These are phyloP conservation scores for Arbutus unedo DNA, from an alignment of 148 eudicot species.

Conservation along the genomic window DNA sequence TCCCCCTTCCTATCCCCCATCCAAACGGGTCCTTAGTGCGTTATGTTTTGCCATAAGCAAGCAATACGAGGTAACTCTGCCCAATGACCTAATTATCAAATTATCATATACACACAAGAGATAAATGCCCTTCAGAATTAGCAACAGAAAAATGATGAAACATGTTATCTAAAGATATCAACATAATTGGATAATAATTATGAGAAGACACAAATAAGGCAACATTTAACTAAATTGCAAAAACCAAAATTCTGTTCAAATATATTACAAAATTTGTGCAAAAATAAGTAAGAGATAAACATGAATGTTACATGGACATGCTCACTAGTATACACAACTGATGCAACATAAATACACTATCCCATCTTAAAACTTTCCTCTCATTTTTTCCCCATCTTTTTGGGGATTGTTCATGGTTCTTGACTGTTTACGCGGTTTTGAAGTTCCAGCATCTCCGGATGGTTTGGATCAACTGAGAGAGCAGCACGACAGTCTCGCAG, in stretches of 20 bases:
- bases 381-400: not conserved
- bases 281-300: not conserved
- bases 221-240: not conserved
- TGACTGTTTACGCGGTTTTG: conserved; percentile 76
- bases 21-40: too few species aligned
- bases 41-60: too few species aligned
- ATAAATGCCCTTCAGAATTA: too few species aligned
- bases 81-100: too few species aligned
- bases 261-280: conserved; percentile 14
- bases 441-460: conserved; percentile 88
- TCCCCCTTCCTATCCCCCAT: too few species aligned
- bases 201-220: not conserved
- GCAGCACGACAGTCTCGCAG: conserved; percentile 88
- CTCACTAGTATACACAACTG: conserved; percentile 17
- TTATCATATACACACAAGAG: too few species aligned
- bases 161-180: not conserved
- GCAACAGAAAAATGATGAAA: not conserved
- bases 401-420: conserved; percentile 45
- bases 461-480: conserved; percentile 92
- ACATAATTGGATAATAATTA: not conserved
- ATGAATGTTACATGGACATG: conserved; percentile 13
- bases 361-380: not conserved
- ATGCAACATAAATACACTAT: conserved; percentile 2
- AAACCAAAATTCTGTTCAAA: conserved; percentile 3
- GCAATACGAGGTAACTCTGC: too few species aligned